Conservation (phyloP, 2,329 filamentous ascomycete species). For the Aspergillus fructus region DNA sequence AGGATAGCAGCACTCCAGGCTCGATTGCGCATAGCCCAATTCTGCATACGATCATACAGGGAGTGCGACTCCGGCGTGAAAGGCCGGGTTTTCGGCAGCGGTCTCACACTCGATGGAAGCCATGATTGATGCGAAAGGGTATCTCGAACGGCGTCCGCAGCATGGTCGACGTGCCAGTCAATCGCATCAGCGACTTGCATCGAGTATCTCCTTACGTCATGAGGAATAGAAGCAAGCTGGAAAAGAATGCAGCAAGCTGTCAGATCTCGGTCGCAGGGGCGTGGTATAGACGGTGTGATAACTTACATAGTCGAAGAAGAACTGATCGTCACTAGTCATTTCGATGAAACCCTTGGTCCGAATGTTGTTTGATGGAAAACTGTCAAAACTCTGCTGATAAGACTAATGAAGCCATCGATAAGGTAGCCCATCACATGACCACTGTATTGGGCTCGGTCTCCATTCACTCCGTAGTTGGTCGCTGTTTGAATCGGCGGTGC, state of each 20-base stretch:
- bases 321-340: slow-evolving; percentile 79
- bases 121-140: slow-evolving; percentile 66
- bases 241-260: slow-evolving; percentile 9
- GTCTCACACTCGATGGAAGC: slow-evolving; percentile 69
- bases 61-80: slow-evolving; percentile 37
- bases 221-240: slow-evolving; percentile 58
- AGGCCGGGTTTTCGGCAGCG: slow-evolving; percentile 39
- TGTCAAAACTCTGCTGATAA: slow-evolving; percentile 6
- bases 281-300: neutral
- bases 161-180: slow-evolving; percentile 75
- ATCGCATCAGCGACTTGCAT: slow-evolving; percentile 74
- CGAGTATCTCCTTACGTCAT: slow-evolving; percentile 70
- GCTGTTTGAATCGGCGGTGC: neutral
- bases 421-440: slow-evolving; percentile 20
- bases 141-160: slow-evolving; percentile 70
- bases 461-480: neutral
- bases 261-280: slow-evolving; percentile 4
- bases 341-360: slow-evolving; percentile 27
- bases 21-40: slow-evolving; percentile 73
- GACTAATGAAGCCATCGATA: slow-evolving; percentile 8
- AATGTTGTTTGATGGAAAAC: neutral
- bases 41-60: slow-evolving; percentile 57
- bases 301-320: slow-evolving; percentile 73
- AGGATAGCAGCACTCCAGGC: slow-evolving; percentile 70
- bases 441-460: neutral